phyloP scores from a whole-genome alignment of 23 red algal species.

The Pyropia yezoensis region DNA sequence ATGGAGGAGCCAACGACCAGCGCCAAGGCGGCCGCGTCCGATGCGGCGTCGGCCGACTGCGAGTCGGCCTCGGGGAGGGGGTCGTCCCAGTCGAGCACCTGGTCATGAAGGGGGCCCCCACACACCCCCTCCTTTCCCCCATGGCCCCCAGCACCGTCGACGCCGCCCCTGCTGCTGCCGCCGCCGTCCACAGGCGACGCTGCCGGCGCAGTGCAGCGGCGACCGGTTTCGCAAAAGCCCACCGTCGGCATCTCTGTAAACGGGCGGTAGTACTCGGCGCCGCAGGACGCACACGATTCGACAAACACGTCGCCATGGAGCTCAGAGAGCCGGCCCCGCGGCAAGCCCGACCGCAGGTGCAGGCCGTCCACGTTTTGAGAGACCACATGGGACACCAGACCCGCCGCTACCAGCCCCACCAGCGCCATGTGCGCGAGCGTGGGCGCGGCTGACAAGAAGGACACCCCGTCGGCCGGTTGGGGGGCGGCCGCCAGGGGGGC shows the following conservation, averaged over 20 bases:
- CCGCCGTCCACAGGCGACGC: too few species aligned
- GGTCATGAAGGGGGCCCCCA: constrained; percentile 27
- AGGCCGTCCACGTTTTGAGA: constrained; percentile 94
- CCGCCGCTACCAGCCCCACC: constrained; percentile 13
- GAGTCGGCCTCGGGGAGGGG: constrained; percentile 52
- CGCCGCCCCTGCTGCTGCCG: too few species aligned
- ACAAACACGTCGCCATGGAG: constrained; percentile 86
- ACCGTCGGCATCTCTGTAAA: constrained; percentile 31
- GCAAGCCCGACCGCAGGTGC: constrained; percentile 70
- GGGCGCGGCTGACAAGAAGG: constrained; percentile 55
- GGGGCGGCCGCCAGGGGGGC: constrained; percentile 1
- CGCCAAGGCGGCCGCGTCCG: constrained; percentile 23
- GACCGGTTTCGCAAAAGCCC: constrained; percentile 37
- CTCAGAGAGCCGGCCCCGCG: constrained; percentile 43
- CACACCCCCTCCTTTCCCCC: neutral
- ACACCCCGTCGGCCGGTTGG: neutral
- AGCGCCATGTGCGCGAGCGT: constrained; percentile 87
- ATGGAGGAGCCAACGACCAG: constrained; percentile 65
- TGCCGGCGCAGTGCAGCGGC: neutral
- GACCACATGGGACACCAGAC: constrained; percentile 53
- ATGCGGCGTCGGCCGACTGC: constrained; percentile 19
- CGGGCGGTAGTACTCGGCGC: constrained; percentile 24
- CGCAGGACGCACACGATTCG: constrained; percentile 53
- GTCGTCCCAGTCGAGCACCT: constrained; percentile 88
- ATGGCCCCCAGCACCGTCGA: too few species aligned